A percentile compares a stretch with the other conserved stretches of the same genome.
Evolutionary conservation across 768 basidiomycete genomes (phyloP).

Genomic region (Paxillus rubicundulus): DNA sequence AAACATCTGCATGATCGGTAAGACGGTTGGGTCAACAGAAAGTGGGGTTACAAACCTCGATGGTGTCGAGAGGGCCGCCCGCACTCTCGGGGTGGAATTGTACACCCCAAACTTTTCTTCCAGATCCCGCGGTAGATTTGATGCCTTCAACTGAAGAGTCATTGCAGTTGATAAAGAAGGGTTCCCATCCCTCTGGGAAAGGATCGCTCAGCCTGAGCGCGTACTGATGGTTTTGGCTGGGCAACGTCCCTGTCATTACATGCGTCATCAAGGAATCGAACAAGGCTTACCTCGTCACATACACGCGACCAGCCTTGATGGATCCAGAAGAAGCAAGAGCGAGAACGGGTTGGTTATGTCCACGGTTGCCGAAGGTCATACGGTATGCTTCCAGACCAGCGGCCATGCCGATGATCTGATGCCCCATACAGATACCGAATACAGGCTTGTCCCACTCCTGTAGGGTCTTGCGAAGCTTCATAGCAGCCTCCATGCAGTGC

Average conservation of each 20-base stretch:
- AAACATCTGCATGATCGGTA: conserved; percentile 67
- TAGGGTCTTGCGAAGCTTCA: conserved; percentile 78
- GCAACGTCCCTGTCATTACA: conserved; percentile 3
- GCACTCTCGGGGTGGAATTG: conserved; percentile 99
- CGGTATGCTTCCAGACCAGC: conserved; percentile 95
- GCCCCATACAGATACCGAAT: conserved; percentile 99
- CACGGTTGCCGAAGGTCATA: conserved; percentile 99
- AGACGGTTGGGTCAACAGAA: background rate
- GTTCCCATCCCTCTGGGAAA: conserved; percentile 96
- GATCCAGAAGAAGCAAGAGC: conserved; percentile 92
- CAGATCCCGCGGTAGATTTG: conserved; percentile 87
- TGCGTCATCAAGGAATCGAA: background rate
- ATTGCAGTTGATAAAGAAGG: conserved; percentile 99
- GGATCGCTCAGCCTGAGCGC: conserved; percentile 92
- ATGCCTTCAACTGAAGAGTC: conserved; percentile 99
- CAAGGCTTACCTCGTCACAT: conserved; percentile 77
- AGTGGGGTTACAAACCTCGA: conserved; percentile 60
- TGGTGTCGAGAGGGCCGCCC: conserved; percentile 97
- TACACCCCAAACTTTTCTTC: conserved; percentile 94
- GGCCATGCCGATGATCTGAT: conserved; percentile 97
- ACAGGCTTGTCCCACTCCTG: conserved; percentile 90
- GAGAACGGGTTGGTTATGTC: conserved; percentile 98
- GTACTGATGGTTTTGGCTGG: conserved; percentile 96
- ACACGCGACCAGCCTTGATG: conserved; percentile 93
- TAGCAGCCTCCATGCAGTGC: conserved; percentile 82